These are phyloP conservation scores for Lactuca sativa DNA, from an alignment of 129 eudicot genomes.

Conservation along the genomic window DNA sequence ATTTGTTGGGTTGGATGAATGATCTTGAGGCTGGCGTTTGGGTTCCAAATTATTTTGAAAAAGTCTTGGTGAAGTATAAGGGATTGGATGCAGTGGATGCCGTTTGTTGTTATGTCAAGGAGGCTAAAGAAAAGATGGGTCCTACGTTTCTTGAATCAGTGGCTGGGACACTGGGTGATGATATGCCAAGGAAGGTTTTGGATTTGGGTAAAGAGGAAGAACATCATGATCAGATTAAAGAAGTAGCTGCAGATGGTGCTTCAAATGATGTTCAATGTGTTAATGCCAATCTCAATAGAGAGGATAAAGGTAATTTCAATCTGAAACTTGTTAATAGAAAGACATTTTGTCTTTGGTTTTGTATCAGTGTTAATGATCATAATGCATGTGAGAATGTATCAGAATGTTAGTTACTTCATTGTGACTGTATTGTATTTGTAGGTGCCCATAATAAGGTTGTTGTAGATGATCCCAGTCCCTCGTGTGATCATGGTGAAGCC, in stretches of 20 bases:
- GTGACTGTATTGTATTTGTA: too few relatives aligned
- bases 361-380: too few relatives aligned
- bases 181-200: conserved; percentile 7
- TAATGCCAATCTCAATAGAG: not conserved
- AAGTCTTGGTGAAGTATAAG: conserved; percentile 33
- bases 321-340: too few relatives aligned
- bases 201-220: conserved; percentile 8
- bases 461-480: too few relatives aligned
- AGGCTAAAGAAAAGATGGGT: conserved; percentile 42
- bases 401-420: too few relatives aligned
- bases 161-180: conserved; percentile 18
- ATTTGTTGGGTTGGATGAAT: conserved; percentile 36
- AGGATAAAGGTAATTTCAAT: not conserved
- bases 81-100: conserved; percentile 36
- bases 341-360: too few relatives aligned
- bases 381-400: too few relatives aligned
- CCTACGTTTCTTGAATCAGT: conserved; percentile 51
- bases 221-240: not conserved
- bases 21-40: conserved; percentile 48
- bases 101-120: conserved; percentile 38
- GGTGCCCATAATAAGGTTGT: too few relatives aligned
- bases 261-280: not conserved
- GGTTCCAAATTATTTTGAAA: conserved; percentile 27
- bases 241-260: not conserved
- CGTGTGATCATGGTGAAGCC: not conserved